Evolutionary conservation across 176 grass and related monocot species (phyloP), one percentile per base, ranked within the genome.

Genomic region (Areca catechu): DNA sequence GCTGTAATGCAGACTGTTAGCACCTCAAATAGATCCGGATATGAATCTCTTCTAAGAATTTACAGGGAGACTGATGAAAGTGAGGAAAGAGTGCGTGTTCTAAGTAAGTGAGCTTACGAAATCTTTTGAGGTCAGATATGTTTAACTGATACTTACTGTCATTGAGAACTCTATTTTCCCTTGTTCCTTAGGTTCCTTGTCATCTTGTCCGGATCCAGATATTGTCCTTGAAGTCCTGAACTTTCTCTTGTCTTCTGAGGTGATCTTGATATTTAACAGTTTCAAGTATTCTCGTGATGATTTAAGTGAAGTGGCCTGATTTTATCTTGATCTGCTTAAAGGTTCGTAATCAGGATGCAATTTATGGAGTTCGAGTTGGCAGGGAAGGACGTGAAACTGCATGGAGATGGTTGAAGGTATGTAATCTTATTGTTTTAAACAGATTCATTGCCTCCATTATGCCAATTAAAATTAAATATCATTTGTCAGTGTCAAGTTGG

Each of bases 351-450:
- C 84, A 95, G 75, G 89, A 89, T 77, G 74, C 75, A 56, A 19
- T 71, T 71, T 34, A 63, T 62, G n/a, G 76, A 22, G 56, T 95
- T 72, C 7, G 27, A 66, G 48, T 85, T 57, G 51, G 22, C 12
- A 56, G 48, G 60, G 73, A 95, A 71, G 79, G 81, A 69, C 84
- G 84, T 19, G 81, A 89, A 77, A 79, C 62, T 28, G 72, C 75
- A 52, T 95, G 89, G 89, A 20, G 47, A 74, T 95, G 89, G 84
- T 71, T 95, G 63, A 85, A 95, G 84, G 89, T 89, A 79, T 51
- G 71, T 62, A 12, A 61, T 12, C 62, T 72, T 72, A 43, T 37
- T 3, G 34, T 14, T 14, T 12, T 43, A 43, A 43, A 43, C 10
- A 43, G 34, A 43, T 43, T 12, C 34, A 43, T 43, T 43, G 9